Evolutionary conservation across 2,329 filamentous ascomycete genomes (phyloP).

Genomic region (Alternaria atra): DNA sequence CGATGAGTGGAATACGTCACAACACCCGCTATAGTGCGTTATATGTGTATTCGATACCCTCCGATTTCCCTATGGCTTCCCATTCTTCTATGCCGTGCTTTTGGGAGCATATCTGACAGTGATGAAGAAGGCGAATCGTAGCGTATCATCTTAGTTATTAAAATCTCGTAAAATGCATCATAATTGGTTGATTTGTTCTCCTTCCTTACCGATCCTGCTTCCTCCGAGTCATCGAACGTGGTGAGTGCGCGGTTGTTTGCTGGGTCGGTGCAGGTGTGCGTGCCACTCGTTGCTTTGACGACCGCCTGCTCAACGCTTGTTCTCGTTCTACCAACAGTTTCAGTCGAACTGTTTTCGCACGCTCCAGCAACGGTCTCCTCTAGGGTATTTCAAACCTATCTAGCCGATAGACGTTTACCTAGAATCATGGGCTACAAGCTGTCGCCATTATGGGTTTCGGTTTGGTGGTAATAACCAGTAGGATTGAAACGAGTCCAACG

Average conservation of each 20-base stretch:
- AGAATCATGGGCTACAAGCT: not conserved
- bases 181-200: not conserved
- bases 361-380: not conserved
- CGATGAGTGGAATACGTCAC: not conserved
- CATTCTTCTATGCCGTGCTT: not conserved
- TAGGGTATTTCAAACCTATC: not conserved
- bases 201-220: not conserved
- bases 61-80: not conserved
- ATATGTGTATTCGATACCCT: not conserved
- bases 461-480: not conserved
- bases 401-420: too few relatives aligned
- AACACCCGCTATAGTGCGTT: not conserved
- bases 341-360: not conserved
- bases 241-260: not conserved
- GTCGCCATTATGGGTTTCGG: not conserved
- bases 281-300: not conserved
- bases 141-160: not conserved
- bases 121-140: not conserved
- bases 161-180: not conserved
- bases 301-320: not conserved
- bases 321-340: not conserved
- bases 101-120: not conserved
- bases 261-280: not conserved
- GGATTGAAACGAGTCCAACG: not conserved
- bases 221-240: not conserved